Percentiles rank a stretch among this genome's conserved stretches.
phyloP scores from a whole-genome alignment of 2,329 filamentous ascomycete species.

The Pseudocercospora cruenta region DNA sequence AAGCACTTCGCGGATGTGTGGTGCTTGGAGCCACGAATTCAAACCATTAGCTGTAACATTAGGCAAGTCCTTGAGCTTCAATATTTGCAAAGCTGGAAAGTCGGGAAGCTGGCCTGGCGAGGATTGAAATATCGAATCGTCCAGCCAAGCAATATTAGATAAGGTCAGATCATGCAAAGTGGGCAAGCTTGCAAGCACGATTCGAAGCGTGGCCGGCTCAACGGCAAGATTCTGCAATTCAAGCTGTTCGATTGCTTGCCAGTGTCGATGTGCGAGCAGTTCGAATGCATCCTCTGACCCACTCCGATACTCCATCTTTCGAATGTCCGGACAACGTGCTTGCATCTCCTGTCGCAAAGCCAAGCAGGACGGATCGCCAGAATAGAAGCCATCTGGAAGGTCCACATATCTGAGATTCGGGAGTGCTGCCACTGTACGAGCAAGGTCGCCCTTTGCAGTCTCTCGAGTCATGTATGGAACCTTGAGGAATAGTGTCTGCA shows the following conservation, averaged over 20 bases:
- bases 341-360: slow-evolving; percentile 83
- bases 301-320: slow-evolving; percentile 83
- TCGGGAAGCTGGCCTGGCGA: slow-evolving; percentile 65
- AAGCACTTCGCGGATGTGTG: slow-evolving; percentile 63
- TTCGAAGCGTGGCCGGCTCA: slow-evolving; percentile 71
- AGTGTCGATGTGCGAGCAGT: slow-evolving; percentile 67
- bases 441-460: slow-evolving; percentile 79
- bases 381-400: slow-evolving; percentile 84
- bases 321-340: slow-evolving; percentile 77
- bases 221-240: slow-evolving; percentile 70
- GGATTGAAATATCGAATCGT: slow-evolving; percentile 74
- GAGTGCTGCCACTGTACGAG: slow-evolving; percentile 80
- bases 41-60: slow-evolving; percentile 74
- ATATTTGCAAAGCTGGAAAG: slow-evolving; percentile 73
- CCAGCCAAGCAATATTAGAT: slow-evolving; percentile 68
- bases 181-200: slow-evolving; percentile 69
- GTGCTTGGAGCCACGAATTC: slow-evolving; percentile 65
- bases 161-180: slow-evolving; percentile 75
- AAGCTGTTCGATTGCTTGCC: slow-evolving; percentile 72
- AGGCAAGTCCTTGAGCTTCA: slow-evolving; percentile 73
- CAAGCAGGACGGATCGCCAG: slow-evolving; percentile 74
- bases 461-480: slow-evolving; percentile 94
- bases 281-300: slow-evolving; percentile 80
- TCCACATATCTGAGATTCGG: slow-evolving; percentile 88
- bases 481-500: slow-evolving; percentile 77